Conservation (phyloP, 495 filamentous ascomycete genomes). For the Corynascus novoguineensis region DNA sequence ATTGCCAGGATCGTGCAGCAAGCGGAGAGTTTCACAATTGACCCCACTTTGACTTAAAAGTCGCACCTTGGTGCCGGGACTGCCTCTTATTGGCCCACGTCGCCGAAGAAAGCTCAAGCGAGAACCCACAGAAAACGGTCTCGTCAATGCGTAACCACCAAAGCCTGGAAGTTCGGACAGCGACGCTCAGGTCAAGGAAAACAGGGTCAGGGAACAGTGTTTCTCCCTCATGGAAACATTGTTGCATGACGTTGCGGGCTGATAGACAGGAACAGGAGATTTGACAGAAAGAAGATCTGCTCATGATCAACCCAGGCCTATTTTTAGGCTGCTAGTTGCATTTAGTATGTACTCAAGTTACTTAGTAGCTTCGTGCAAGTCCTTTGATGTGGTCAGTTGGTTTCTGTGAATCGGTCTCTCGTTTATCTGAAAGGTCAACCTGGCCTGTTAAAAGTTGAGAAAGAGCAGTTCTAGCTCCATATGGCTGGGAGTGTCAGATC, state of each 20-base stretch:
- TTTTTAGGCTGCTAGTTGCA: too few relatives aligned
- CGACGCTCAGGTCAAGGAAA: not conserved
- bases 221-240: not conserved
- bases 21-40: slow-evolving; percentile 6
- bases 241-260: not conserved
- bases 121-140: not conserved
- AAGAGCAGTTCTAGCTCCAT: too few relatives aligned
- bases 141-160: not conserved
- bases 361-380: too few relatives aligned
- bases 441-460: too few relatives aligned
- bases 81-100: slow-evolving; percentile 13
- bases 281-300: not conserved
- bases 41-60: slow-evolving; percentile 7
- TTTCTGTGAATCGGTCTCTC: too few relatives aligned
- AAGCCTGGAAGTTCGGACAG: not conserved
- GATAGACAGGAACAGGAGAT: not conserved
- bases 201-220: not conserved
- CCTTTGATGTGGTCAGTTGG: too few relatives aligned
- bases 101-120: not conserved
- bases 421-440: too few relatives aligned
- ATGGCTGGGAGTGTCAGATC: too few relatives aligned
- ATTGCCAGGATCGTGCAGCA: not conserved
- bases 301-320: not conserved
- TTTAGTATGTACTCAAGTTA: too few relatives aligned
- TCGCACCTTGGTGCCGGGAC: slow-evolving; percentile 6